Evolutionary conservation across 1,284 basidiomycete genomes (phyloP), one percentile per base, ranked within the genome.

Genomic region (Moniliella sp.): DNA sequence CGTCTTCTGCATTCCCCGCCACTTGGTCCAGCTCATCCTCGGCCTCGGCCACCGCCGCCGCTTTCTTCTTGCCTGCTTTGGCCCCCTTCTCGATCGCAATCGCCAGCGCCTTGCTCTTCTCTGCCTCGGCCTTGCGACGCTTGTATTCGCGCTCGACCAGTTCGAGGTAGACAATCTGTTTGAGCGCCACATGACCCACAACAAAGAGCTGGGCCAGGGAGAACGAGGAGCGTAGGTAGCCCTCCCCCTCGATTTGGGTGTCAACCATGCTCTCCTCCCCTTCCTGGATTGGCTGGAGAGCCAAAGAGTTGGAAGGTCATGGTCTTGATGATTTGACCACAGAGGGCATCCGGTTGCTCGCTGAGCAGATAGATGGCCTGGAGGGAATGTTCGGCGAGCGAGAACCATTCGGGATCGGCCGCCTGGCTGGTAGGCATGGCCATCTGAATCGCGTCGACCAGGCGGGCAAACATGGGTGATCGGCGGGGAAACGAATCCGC

Each of bases 141-240:
- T 97, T 97, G 73, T 80, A 79, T 58, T 97, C 88, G 23, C 86
- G 68, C 62, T 97, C 88, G n/a, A 94, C 78, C 27, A 93, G 68
- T 61, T 97, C 88, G 18, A 97, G 71, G 58, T 83, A 91, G 15
- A 91, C 84, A 35, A 94, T 82, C 42, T 97, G 84, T 62, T 94
- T 94, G 63, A 97, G 80, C 4, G 84, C 83, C 12, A 91, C 78
- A 60, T 97, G 88, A 0, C 88, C 91, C 4, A 93, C 83, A 25
- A 81, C 70, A 56, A 94, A 97, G 4, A 97, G 66, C 57, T 94
- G 86, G 34, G 78, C 79, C 11, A 97, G 69, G 38, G 74, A 71
- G 58, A 88, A 93, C 0, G 78, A 7, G 5, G 26, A 2, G 37
- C 37, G 4, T 12, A 15, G 14, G 27, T 17, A 4, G 28, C 7